A percentile compares a stretch with the other conserved stretches of the same genome.
Evolutionary conservation across 2,329 filamentous ascomycete species (phyloP).

Genomic region (Tolypocladium nubicola): DNA sequence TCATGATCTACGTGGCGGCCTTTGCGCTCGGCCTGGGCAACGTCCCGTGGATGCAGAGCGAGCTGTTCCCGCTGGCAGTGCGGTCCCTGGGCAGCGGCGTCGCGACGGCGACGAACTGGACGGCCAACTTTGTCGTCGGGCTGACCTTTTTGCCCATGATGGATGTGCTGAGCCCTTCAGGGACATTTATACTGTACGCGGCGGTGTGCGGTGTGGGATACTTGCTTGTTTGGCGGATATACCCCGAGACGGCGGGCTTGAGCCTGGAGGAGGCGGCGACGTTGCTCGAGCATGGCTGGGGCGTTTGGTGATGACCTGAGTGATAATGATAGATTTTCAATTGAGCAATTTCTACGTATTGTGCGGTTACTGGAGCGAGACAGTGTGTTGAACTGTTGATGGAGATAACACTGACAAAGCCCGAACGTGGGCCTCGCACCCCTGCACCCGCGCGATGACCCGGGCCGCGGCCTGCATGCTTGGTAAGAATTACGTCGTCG

Average conservation of each 20-base stretch:
- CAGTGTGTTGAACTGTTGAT: too few species aligned
- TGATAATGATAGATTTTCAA: not conserved
- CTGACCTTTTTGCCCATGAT: slow-evolving; percentile 84
- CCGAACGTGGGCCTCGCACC: not conserved
- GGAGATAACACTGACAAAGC: too few species aligned
- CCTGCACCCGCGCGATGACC: not conserved
- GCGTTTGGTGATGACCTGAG: slow-evolving; percentile 36
- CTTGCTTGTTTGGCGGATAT: slow-evolving; percentile 58
- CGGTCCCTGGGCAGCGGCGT: slow-evolving; percentile 62
- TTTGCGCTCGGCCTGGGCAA: slow-evolving; percentile 86
- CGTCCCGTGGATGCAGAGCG: slow-evolving; percentile 93
- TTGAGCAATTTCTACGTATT: not conserved
- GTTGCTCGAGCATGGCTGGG: slow-evolving; percentile 64
- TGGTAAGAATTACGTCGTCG: not conserved
- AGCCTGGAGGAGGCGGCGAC: slow-evolving; percentile 70
- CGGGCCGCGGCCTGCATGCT: not conserved
- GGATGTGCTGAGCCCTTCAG: slow-evolving; percentile 59
- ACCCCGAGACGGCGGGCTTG: slow-evolving; percentile 78
- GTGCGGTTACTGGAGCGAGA: not conserved
- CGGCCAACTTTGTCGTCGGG: slow-evolving; percentile 74
- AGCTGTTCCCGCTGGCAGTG: slow-evolving; percentile 73
- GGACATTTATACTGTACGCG: slow-evolving; percentile 77
- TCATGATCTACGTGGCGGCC: slow-evolving; percentile 74
- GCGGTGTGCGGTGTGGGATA: slow-evolving; percentile 59
- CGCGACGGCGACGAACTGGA: slow-evolving; percentile 78